Evolutionary conservation across 1,284 basidiomycete genomes (phyloP).

Genomic region (Laetiporus sulphureus): DNA sequence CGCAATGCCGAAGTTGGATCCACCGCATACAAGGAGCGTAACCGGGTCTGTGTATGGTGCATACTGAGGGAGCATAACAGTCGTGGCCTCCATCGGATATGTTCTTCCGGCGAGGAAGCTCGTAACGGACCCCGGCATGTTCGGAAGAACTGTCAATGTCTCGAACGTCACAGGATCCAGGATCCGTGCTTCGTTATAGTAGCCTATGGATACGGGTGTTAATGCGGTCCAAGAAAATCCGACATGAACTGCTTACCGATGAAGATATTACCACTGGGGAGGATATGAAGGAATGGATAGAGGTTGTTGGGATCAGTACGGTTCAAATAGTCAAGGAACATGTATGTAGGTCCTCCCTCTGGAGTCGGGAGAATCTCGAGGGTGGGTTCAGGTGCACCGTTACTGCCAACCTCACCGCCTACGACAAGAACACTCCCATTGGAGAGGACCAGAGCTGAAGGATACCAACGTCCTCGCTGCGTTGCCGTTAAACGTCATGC

Average conservation of each 20-base stretch:
- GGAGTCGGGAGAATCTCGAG: constrained; percentile 52
- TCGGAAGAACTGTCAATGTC: constrained; percentile 54
- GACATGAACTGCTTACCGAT: constrained; percentile 38
- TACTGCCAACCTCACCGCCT: constrained; percentile 68
- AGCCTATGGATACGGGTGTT: constrained; percentile 33
- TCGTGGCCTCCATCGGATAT: constrained; percentile 71
- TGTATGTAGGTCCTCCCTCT: constrained; percentile 32
- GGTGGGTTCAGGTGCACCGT: constrained; percentile 55
- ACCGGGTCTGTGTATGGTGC: constrained; percentile 69
- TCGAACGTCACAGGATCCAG: constrained; percentile 57
- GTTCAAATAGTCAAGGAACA: constrained; percentile 39
- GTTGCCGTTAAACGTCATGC: neutral
- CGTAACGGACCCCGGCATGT: constrained; percentile 71
- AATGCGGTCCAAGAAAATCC: neutral
- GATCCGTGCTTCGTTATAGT: constrained; percentile 77
- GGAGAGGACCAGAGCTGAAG: constrained; percentile 53
- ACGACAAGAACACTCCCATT: constrained; percentile 70
- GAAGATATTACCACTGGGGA: constrained; percentile 61
- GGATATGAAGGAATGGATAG: constrained; percentile 68
- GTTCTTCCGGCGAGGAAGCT: constrained; percentile 67
- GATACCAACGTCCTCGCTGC: constrained; percentile 69
- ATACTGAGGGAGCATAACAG: constrained; percentile 60
- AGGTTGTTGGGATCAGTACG: constrained; percentile 71
- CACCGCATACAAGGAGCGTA: constrained; percentile 69
- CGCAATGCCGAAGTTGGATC: constrained; percentile 50